Evolutionary conservation across 1,284 basidiomycete genomes (phyloP), one percentile per base, ranked within the genome.

Genomic region (Malassezia furfur): DNA sequence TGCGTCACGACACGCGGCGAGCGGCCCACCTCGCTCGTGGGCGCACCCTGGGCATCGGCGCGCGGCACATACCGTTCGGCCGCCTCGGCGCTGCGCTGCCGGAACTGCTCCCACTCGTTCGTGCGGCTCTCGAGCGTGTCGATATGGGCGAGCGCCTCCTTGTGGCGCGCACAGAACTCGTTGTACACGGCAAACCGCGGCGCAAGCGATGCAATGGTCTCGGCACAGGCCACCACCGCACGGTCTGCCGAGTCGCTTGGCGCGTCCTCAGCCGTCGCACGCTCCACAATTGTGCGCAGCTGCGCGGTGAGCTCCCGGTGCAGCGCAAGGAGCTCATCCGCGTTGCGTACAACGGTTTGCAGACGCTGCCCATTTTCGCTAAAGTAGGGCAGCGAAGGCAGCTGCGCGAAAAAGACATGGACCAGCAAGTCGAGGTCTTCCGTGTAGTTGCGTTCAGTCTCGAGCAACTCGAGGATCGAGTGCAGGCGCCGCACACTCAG

Each of bases 401-500:
- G 56, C 37, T 68, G 64, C 52, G 61, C 61, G 36, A 74, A 72
- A 54, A 68, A 74, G 48, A 74, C 68, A 25, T 65, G 49, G 7
- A 72, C 64, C 21, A 74, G 50, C 25, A 65, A 54, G 8, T 62
- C 61, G 5, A 74, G 60, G 38, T 74, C 72, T n/a, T 67, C 64
- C 19, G 66, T 65, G 31, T 73, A 74, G 52, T 66, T 67, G 28
- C 62, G 62, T 36, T 74, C 72, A 3, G 72, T 74, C 51, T 72
- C 69, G 34, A 67, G 59, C 15, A 74, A 60, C 47, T 74, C 72
- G 25, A 72, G 44, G n/a, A 74, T 50, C 1, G 70, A 39, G 15
- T 59, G 57, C 49, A 59, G 39, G 11, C 53, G 28, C 32, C 52
- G 39, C 5, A 32, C 43, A 11, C 30, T 28, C 21, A 45, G 15